Evolutionary conservation across 345 rosid species (phyloP), one percentile per base, ranked within the genome.

Genomic region (Kernera saxatilis): DNA sequence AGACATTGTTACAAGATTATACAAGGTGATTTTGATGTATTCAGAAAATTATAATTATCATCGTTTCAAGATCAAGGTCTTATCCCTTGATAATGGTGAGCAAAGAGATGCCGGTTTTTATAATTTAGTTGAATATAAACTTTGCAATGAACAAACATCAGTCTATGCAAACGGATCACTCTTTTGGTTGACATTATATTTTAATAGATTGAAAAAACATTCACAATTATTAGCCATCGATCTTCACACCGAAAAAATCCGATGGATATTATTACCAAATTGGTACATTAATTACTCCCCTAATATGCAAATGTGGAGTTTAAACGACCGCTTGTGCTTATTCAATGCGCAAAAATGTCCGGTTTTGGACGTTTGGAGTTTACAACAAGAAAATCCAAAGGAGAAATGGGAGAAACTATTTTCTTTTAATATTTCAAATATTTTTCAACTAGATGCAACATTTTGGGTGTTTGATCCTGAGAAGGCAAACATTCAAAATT

Each of bases 101-200:
- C 18, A 40, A n/a, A 40, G 45, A 40, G 18, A 40, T 5, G n/a
- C 6, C 9, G 19, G 19, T n/a, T 5, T n/a, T 40, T 40, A 40
- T n/a, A 0, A 7, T n/a, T n/a, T 40, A n/a, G 0, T 3, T n/a
- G 6, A n/a, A 5, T 40, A 1, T n/a, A 2, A n/a, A n/a, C n/a
- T 40, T 40, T 40, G 18, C 2, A 5, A 2, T 40, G 45, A n/a
- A 8, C 19, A 5, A n/a, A 5, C 45, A n/a, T 40, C 45, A 40
- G 45, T 40, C 3, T 40, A 40, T 8, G 18, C 45, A n/a, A 40
- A 40, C 18, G 45, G 45, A 40, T 40, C 45, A n/a, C 18, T 40
- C 19, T n/a, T 40, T 40, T 40, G 45, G 45, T 13, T 39, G 17
- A 39, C 43, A 39, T 11, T 27, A 27, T 4, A 3, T 11, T 3